Base-by-base conservation (phyloP, 2,329 filamentous ascomycete species). In the Cryphonectria nitschkei region DNA sequence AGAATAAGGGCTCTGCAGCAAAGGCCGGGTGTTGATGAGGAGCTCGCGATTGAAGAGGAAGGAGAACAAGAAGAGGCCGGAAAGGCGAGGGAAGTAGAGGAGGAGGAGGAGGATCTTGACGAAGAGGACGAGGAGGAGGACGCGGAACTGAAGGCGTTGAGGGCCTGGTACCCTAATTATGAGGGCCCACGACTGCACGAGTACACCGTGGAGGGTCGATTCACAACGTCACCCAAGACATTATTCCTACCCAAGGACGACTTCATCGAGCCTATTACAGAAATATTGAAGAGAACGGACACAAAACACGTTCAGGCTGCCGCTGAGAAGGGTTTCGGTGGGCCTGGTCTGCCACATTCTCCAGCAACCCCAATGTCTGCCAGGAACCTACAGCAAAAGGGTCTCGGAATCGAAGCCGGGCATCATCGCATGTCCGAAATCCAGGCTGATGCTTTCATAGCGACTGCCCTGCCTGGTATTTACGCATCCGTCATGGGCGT, bases 241-340 rank as follows among this genome's bases (percentile, higher is more conserved):
- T 80, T 98, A 19, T 85, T 88, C n/a, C 82, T 97, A 3, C 94
- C 95, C 0, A 87, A 88, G 74, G 83, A 85, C n/a, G 84, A 88
- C 2, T 86, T 98, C 56, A 86, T 92, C 11, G 82, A 87, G 3
- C 94, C 94, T 0, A 90, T 97, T 26, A 85, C 88, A 1, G 81
- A 87, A 5, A 84, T 97, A 2, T 84, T 98, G 2, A 85, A 85
- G 19, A 84, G 90, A 69, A 88, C 89, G 68, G 88, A 93, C 70
- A 88, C 90, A 60, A 92, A 90, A 70, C 96, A 99, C 78, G 84
- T 98, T 43, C 85, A 86, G 46, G 87, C 91, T 70, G 87, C 92
- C 1, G 93, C 95, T 0, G 89, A 93, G 74, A 87, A 85, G 60
- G 85, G 89, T 0, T 95, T 97, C 78, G 95, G 95, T 60, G 95